Conservation (phyloP, 2,329 filamentous ascomycete species). For the Chaetomiaceae sp. region DNA sequence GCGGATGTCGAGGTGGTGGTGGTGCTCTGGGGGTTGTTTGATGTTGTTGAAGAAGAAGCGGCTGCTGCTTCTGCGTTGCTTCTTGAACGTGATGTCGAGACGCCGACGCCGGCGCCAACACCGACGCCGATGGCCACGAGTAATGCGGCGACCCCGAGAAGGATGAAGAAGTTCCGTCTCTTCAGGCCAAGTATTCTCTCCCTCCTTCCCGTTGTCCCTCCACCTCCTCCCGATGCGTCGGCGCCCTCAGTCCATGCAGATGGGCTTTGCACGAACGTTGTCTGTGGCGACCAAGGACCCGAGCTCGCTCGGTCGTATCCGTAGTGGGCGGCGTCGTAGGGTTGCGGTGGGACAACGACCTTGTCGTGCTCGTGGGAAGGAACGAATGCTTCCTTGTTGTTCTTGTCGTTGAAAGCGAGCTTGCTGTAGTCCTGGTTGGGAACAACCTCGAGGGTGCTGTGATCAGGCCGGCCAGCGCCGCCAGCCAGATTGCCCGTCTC, state of each 20-base stretch:
- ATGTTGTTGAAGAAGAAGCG: not conserved
- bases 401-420: not conserved
- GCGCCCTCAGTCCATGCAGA: not conserved
- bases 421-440: not conserved
- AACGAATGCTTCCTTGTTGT: not conserved
- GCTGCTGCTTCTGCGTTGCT: not conserved
- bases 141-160: not conserved
- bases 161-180: not conserved
- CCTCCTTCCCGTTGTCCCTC: not conserved
- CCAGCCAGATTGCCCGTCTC: not conserved
- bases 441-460: not conserved
- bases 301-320: not conserved
- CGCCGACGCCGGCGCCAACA: not conserved
- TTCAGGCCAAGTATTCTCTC: not conserved
- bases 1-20: not conserved
- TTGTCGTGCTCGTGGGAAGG: not conserved
- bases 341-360: not conserved
- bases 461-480: not conserved
- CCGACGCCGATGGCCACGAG: not conserved
- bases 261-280: not conserved
- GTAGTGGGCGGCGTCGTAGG: not conserved
- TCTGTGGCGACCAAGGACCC: not conserved
- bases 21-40: not conserved
- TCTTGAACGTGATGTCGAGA: not conserved
- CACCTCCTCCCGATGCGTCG: not conserved